Evolutionary conservation across 192 early-diverging fungal genomes (phyloP), one percentile per base, ranked within the genome.

Genomic region (Lobosporangium transversale): DNA sequence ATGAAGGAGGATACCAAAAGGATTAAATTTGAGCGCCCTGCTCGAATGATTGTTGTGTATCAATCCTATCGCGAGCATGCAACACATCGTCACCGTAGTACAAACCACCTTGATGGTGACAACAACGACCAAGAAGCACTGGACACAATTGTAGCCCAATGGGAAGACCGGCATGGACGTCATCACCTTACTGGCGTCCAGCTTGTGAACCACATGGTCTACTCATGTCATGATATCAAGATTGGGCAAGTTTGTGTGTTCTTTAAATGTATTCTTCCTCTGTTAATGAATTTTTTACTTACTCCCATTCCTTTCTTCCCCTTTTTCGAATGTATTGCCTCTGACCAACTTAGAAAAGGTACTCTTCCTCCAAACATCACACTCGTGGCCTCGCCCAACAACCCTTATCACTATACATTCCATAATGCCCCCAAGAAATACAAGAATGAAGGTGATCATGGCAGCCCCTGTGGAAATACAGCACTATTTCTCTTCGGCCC

Each of bases 171-270:
- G 17, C 3, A 57, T 7, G 45, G 53, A 1, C 31, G 58, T 8
- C 29, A 76, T 30, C 73, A 76, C 33, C 37, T 76, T 9, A 76
- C 73, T 1, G 63, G 64, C 20, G 36, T 67, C 24, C 73, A 76
- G 53, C 47, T 76, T 5, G 51, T 76, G 37, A 76, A 76, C 48
- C 52, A 51, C 12, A 44, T 60, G 23, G 57, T 76, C 14, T 56
- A 67, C 27, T 57, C 73, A 14, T 76, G 73, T 32, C 73, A 76
- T 40, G 73, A 76, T 43, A 76, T 67, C 52, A 66, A 67, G 53
- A 43, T 76, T 47, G 65, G 64, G 73, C 67, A 62, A 62, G 73
- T 1, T 40, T 36, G 0, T 12, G 24, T 32, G 44, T 15, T 40
- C 30, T 62, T 37, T 52, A 10, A 15, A 21, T 40, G 23, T 21